These are phyloP conservation scores for Phytophthora vignae DNA, from an alignment of 352 stramenopile species.

Conservation along the genomic window DNA sequence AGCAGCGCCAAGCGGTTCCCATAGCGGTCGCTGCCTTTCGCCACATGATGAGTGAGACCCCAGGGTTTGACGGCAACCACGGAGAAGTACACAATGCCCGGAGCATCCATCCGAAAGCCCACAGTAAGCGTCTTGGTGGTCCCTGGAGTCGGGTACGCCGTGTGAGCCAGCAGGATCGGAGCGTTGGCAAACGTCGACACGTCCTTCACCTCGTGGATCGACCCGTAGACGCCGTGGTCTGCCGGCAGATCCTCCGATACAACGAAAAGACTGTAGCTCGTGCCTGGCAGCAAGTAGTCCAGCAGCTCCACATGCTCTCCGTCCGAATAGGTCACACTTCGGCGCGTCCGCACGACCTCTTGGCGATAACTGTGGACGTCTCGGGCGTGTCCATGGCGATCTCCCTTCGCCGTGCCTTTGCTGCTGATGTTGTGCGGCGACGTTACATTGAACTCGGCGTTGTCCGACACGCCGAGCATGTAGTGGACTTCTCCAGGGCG, in stretches of 20 bases:
- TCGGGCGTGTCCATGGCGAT: constrained; percentile 24
- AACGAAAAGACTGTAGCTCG: constrained; percentile 69
- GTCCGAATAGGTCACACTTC: constrained; percentile 43
- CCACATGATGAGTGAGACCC: constrained; percentile 44
- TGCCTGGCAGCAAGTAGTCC: constrained; percentile 67
- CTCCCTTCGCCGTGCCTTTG: constrained; percentile 37
- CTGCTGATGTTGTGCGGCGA: constrained; percentile 83
- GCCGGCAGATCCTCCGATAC: constrained; percentile 56
- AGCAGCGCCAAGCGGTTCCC: constrained; percentile 73
- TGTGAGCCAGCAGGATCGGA: constrained; percentile 70
- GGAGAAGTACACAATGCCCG: constrained; percentile 68
- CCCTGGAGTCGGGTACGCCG: constrained; percentile 66
- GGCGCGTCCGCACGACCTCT: constrained; percentile 63
- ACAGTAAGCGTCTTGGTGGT: constrained; percentile 57
- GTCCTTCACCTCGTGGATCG: constrained; percentile 48
- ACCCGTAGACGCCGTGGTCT: constrained; percentile 69
- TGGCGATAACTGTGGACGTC: constrained; percentile 64
- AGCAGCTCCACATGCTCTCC: constrained; percentile 60
- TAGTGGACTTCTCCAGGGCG: constrained; percentile 78
- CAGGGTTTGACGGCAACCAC: constrained; percentile 55
- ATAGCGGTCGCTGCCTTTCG: constrained; percentile 54
- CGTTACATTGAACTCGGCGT: constrained; percentile 72
- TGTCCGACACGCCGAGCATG: constrained; percentile 62
- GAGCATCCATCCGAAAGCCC: constrained; percentile 68
- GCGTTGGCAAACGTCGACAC: constrained; percentile 73